phyloP scores from a whole-genome alignment of 306 rosid species.

The Glycine soja region DNA sequence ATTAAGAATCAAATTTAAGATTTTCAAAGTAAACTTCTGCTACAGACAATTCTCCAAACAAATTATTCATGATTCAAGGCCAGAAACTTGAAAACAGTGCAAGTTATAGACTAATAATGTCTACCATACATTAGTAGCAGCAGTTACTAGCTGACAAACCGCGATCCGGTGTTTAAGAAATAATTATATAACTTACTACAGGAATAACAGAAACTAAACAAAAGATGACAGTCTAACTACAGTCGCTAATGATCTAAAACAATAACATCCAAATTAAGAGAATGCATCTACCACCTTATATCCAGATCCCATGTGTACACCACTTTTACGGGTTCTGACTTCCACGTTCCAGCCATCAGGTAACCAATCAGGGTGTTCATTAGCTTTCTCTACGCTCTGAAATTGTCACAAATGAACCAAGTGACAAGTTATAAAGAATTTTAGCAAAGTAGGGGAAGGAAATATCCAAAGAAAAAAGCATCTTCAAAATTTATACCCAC shows the following conservation, averaged over 20 bases:
- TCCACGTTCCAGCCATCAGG: slow-evolving; percentile 84
- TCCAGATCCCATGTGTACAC: slow-evolving; percentile 60
- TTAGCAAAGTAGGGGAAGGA: slow-evolving; percentile 35
- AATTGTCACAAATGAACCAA: slow-evolving; percentile 33
- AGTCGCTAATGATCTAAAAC: slow-evolving; percentile 22
- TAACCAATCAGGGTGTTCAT: slow-evolving; percentile 81
- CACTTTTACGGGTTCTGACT: slow-evolving; percentile 76
- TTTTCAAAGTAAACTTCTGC: slow-evolving; percentile 31
- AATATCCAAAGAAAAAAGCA: slow-evolving; percentile 32
- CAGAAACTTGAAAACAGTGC: slow-evolving; percentile 26
- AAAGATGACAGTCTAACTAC: neutral
- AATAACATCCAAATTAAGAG: slow-evolving; percentile 29
- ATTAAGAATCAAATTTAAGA: slow-evolving; percentile 21
- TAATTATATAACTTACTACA: neutral
- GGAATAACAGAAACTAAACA: neutral
- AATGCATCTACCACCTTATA: slow-evolving; percentile 69
- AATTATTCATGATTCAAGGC: slow-evolving; percentile 24
- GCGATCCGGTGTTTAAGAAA: slow-evolving; percentile 29
- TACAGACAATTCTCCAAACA: neutral
- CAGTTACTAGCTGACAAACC: slow-evolving; percentile 8
- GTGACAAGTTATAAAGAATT: slow-evolving; percentile 24
- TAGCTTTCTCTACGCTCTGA: slow-evolving; percentile 57
- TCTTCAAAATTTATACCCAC: slow-evolving; percentile 55
- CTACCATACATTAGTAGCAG: slow-evolving; percentile 13
- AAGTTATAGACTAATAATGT: slow-evolving; percentile 20